Conservation (phyloP, 2,329 filamentous ascomycete species). For the Nothopassalora personata region DNA sequence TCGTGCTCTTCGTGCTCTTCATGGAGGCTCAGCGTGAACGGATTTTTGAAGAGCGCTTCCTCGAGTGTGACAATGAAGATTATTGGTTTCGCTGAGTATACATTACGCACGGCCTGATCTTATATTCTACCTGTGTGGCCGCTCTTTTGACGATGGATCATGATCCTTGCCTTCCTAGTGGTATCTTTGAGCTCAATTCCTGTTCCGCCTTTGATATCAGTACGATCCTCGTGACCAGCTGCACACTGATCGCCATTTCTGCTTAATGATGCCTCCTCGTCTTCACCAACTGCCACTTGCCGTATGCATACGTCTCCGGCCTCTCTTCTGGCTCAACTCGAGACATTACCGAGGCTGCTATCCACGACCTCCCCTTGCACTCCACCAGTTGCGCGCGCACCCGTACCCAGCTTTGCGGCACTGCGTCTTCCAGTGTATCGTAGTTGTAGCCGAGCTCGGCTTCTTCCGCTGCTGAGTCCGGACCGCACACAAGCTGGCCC, state of each 20-base stretch:
- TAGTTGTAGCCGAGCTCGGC: conserved; percentile 16
- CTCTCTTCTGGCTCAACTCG: conserved; percentile 1
- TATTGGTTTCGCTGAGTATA: no score
- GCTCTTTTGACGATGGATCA: no score
- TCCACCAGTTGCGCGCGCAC: conserved; percentile 7
- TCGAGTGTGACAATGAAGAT: no score
- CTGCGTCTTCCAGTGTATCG: conserved; percentile 8
- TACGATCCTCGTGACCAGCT: not conserved
- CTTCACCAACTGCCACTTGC: conserved; percentile 12
- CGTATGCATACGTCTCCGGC: conserved; percentile 8
- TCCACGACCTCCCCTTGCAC: conserved; percentile 11
- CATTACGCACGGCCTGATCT: no score
- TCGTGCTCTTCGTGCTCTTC: no score
- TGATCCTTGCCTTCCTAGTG: not conserved
- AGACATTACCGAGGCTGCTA: conserved; percentile 8
- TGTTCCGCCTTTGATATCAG: not conserved
- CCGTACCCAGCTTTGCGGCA: conserved; percentile 2
- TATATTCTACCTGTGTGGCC: no score
- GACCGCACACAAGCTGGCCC: conserved; percentile 12
- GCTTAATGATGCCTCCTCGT: conserved; percentile 5
- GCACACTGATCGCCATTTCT: not conserved
- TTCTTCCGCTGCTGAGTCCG: conserved; percentile 12
- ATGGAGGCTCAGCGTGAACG: no score
- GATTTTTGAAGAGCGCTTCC: no score
- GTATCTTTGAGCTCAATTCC: not conserved